Evolutionary conservation across 2,329 filamentous ascomycete genomes (phyloP).

Genomic region (Beauveria pseudobassiana): DNA sequence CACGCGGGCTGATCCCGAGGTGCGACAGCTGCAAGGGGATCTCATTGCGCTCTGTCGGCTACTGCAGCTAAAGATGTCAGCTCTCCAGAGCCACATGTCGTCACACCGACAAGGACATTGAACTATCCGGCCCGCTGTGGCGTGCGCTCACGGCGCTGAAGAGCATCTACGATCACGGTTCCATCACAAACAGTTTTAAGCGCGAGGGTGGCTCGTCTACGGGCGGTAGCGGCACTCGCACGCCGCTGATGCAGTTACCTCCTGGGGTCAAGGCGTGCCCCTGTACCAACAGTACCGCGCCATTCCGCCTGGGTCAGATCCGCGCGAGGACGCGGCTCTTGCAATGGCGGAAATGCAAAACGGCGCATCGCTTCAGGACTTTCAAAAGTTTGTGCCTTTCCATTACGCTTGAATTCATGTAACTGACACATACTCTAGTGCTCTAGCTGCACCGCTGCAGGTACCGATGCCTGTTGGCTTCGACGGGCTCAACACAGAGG

Average conservation of each 20-base stretch:
- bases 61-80: conserved; percentile 55
- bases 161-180: conserved; percentile 61
- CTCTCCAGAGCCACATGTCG: conserved; percentile 45
- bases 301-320: conserved; percentile 32
- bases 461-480: conserved; percentile 31
- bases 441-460: conserved; percentile 30
- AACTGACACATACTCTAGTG: conserved; percentile 15
- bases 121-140: conserved; percentile 54
- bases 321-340: conserved; percentile 54
- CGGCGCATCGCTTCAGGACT: conserved; percentile 40
- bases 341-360: conserved; percentile 61
- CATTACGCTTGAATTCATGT: conserved; percentile 7
- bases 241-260: conserved; percentile 28
- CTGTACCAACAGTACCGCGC: conserved; percentile 21
- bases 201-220: conserved; percentile 40
- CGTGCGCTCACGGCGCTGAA: conserved; percentile 53
- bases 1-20: conserved; percentile 55
- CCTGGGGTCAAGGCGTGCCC: conserved; percentile 17
- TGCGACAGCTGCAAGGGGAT: conserved; percentile 56
- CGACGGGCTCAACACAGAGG: conserved; percentile 47
- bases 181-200: conserved; percentile 44
- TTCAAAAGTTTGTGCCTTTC: conserved; percentile 30
- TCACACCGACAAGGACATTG: conserved; percentile 52
- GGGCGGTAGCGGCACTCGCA: conserved; percentile 37
- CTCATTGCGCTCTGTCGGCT: conserved; percentile 56